Percentiles rank a stretch among this genome's conserved stretches.
phyloP scores from a whole-genome alignment of 768 basidiomycete species.

The Amanita pseudoporphyria region DNA sequence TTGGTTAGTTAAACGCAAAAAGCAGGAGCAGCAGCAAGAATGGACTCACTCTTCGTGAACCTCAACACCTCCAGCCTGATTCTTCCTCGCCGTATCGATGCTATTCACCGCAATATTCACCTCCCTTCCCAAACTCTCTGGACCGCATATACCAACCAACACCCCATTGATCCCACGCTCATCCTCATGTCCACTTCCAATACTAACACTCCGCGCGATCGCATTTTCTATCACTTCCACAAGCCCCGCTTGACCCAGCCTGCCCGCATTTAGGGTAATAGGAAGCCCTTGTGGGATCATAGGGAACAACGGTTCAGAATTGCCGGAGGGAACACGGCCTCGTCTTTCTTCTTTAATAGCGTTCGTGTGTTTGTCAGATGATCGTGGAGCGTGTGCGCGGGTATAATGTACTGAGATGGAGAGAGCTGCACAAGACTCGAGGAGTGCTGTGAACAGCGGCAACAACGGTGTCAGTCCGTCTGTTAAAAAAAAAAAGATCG shows the following conservation, averaged over 20 bases:
- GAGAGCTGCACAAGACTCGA: neutral
- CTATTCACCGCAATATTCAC: constrained; percentile 16
- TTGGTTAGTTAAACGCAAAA: neutral
- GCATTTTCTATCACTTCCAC: neutral
- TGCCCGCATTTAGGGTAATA: neutral
- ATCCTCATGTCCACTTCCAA: neutral
- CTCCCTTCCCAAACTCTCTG: neutral
- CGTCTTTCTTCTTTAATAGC: neutral
- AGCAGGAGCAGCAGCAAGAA: neutral
- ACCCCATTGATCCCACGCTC: constrained; percentile 7
- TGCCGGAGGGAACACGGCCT: neutral
- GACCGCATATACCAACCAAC: constrained; percentile 5
- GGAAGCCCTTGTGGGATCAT: constrained; percentile 1
- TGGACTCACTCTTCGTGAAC: constrained; percentile 22
- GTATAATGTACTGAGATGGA: constrained; percentile 5
- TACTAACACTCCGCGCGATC: neutral
- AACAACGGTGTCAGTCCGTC: neutral
- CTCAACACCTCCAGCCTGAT: constrained; percentile 34
- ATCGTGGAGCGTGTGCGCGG: neutral
- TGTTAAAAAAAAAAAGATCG: neutral
- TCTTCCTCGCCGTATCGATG: constrained; percentile 23
- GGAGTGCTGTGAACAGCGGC: constrained; percentile 2
- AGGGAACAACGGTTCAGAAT: neutral
- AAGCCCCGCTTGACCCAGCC: constrained; percentile 6
- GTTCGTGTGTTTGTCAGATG: neutral